These are phyloP conservation scores for Achaetomiella virescens DNA, from an alignment of 495 filamentous ascomycete species.

Conservation along the genomic window DNA sequence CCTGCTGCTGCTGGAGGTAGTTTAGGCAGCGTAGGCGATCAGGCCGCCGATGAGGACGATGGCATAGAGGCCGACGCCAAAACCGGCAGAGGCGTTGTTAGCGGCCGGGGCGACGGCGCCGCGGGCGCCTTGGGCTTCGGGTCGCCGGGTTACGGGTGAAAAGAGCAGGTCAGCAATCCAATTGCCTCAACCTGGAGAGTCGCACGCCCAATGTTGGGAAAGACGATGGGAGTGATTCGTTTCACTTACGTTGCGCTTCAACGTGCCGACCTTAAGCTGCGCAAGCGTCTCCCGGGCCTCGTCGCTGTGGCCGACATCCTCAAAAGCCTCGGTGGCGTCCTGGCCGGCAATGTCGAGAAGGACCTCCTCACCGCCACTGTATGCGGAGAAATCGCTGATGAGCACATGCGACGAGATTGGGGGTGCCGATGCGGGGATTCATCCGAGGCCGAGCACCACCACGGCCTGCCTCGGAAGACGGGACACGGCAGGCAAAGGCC, in stretches of 20 bases:
- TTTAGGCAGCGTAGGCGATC: constrained; percentile 79
- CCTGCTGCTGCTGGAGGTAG: constrained; percentile 65
- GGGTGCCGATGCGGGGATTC: constrained; percentile 13
- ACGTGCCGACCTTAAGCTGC: constrained; percentile 65
- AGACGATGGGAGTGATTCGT: background rate
- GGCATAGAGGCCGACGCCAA: constrained; percentile 79
- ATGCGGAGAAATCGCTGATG: constrained; percentile 9
- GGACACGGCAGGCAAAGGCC: background rate
- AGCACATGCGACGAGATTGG: background rate
- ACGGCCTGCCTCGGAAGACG: background rate
- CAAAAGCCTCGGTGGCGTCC: constrained; percentile 96
- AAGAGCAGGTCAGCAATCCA: background rate
- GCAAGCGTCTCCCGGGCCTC: constrained; percentile 93
- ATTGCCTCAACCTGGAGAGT: background rate
- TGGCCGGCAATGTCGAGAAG: constrained; percentile 92
- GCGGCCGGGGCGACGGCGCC: constrained; percentile 42
- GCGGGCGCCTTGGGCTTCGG: constrained; percentile 59
- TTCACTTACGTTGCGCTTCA: constrained; percentile 82
- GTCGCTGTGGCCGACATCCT: constrained; percentile 99
- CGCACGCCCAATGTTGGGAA: background rate
- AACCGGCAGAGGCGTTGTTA: constrained; percentile 47
- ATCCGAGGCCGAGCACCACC: background rate
- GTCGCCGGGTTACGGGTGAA: constrained; percentile 64
- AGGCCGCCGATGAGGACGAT: constrained; percentile 71
- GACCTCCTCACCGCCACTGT: constrained; percentile 96